phyloP scores from a whole-genome alignment of 106 monocot species.

The Allium sativum region DNA sequence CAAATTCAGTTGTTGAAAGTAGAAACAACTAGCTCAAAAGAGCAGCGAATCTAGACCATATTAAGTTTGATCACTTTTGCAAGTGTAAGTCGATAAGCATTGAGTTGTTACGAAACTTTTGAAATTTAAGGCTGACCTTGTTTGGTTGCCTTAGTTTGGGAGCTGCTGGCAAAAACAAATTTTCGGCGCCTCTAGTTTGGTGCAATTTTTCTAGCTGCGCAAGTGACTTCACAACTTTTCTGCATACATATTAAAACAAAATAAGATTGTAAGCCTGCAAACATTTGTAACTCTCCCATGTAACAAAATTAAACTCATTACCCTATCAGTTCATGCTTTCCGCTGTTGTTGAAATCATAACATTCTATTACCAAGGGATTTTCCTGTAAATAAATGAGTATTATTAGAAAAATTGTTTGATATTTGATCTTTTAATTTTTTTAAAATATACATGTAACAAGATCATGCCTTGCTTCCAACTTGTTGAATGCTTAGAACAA shows the following conservation, averaged over 20 bases:
- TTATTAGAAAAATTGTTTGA: not conserved
- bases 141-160: constrained; percentile 20
- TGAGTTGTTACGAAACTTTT: too few relatives aligned
- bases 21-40: too few relatives aligned
- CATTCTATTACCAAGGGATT: constrained; percentile 69
- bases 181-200: constrained; percentile 35
- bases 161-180: constrained; percentile 46
- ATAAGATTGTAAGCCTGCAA: too few relatives aligned
- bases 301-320: constrained; percentile 14
- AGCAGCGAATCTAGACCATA: too few relatives aligned
- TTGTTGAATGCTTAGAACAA: constrained; percentile 78
- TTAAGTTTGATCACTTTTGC: too few relatives aligned
- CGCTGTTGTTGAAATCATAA: constrained; percentile 77
- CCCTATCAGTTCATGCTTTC: constrained; percentile 86
- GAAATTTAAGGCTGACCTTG: constrained; percentile 30
- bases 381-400: constrained; percentile 23
- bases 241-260: constrained; percentile 20
- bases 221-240: constrained; percentile 64
- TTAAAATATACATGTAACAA: not conserved
- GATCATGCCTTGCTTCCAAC: constrained; percentile 69
- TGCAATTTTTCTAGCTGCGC: constrained; percentile 62
- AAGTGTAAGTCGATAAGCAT: too few relatives aligned
- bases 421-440: not conserved
- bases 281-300: too few relatives aligned
- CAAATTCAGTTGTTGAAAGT: too few relatives aligned